Evolutionary conservation across 2,329 filamentous ascomycete species (phyloP), one percentile per base, ranked within the genome.

Genomic region (Laburnicola sp.): DNA sequence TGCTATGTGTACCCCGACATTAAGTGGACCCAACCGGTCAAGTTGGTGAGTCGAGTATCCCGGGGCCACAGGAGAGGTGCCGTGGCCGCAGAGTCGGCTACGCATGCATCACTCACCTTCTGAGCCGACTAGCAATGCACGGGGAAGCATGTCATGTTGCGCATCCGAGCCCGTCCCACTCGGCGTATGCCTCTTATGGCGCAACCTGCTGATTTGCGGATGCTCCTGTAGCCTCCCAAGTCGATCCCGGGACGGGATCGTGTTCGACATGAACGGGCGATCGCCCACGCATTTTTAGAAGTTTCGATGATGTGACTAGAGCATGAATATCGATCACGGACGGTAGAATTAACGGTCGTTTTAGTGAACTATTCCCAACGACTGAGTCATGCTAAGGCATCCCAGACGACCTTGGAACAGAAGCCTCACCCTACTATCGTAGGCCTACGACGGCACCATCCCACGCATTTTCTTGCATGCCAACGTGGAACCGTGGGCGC

Each of bases 401-500:
- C 52, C 59, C 51, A 49, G 48, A 44, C 49, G 34, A n/a, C n/a
- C n/a, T n/a, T n/a, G n/a, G n/a, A n/a, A 28, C 50, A 48, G 47
- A 57, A 61, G 56, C 62, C 56, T 62, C 56, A 63, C 57, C 54
- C 53, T 45, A 57, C 50, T 49, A 48, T 48, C 53, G 52, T 51
- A 65, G n/a, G n/a, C n/a, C n/a, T n/a, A 62, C 63, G 62, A 61
- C 54, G 57, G n/a, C n/a, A 58, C 58, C n/a, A 60, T 59, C 61
- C 63, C 63, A 67, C 60, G 50, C 47, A 56, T 52, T 51, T 38
- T 55, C 34, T 53, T 56, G 50, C 54, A 57, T 39, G n/a, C 50
- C 48, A 64, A 64, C 63, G 64, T 68, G n/a, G n/a, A n/a, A n/a
- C n/a, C n/a, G n/a, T n/a, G 58, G 62, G 56, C 41, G 69, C 58